These are phyloP conservation scores for Mycena indigotica DNA, from an alignment of 768 basidiomycete species.

Conservation along the genomic window DNA sequence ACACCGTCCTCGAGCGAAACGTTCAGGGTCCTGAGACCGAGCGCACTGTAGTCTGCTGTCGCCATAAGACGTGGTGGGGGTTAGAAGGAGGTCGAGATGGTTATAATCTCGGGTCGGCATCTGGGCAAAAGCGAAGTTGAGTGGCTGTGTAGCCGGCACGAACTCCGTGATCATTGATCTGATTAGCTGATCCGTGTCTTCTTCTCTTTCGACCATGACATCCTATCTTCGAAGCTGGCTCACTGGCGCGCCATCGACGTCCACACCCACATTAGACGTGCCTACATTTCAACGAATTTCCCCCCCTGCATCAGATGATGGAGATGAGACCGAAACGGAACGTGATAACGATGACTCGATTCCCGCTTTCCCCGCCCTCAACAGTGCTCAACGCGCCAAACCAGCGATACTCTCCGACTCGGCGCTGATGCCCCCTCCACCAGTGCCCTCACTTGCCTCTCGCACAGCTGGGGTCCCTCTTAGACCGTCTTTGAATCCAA, in stretches of 20 bases:
- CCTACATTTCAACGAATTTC: slow-evolving; percentile 42
- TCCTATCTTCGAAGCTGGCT: slow-evolving; percentile 68
- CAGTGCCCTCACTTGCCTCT: slow-evolving; percentile 43
- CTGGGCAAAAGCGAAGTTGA: neutral
- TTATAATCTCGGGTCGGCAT: neutral
- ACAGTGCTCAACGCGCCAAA: slow-evolving; percentile 68
- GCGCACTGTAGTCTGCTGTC: slow-evolving; percentile 35
- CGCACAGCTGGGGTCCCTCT: slow-evolving; percentile 41
- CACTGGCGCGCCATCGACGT: slow-evolving; percentile 35
- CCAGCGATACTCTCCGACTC: slow-evolving; percentile 48
- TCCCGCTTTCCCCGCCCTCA: slow-evolving; percentile 72
- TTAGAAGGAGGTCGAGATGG: neutral
- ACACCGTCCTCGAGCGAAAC: slow-evolving; percentile 47
- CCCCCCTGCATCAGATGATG: slow-evolving; percentile 45
- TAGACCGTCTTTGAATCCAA: slow-evolving; percentile 31
- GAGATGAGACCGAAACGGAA: slow-evolving; percentile 38
- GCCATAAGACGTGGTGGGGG: slow-evolving; percentile 32
- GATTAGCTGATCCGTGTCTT: neutral
- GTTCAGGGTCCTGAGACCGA: slow-evolving; percentile 45
- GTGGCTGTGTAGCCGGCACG: too few relatives aligned
- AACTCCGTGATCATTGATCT: too few relatives aligned
- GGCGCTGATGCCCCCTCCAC: slow-evolving; percentile 58
- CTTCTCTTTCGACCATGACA: slow-evolving; percentile 39
- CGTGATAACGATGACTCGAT: slow-evolving; percentile 57
- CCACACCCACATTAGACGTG: slow-evolving; percentile 25